Base-by-base conservation (phyloP, 345 rosid genomes). In the Bruguiera gymnorhiza region DNA sequence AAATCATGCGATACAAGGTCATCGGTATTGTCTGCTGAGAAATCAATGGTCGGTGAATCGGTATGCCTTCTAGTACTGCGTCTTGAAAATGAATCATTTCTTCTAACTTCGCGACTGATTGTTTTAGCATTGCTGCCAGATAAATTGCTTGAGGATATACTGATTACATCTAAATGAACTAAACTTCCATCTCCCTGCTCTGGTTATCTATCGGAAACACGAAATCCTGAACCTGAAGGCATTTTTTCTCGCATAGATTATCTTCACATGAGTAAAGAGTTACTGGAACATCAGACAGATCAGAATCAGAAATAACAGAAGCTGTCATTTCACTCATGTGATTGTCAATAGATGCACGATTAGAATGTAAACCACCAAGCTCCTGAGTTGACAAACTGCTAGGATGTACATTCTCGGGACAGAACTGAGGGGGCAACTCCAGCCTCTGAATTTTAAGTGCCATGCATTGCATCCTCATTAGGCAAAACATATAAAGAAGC, bases 41-140 rank as follows among this genome's bases (percentile, higher is more conserved):
- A 80, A 75, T 77, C 60, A 68, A 69, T 68, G 64, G 80, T 58
- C 20, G 86, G 82, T 62, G 83, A 71, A 70, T 82, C 91, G 63
- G 61, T 57, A 55, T 29, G 75, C 68, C 83, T 79, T 65, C 84
- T 72, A 55, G 86, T 78, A 72, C 82, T 73, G 52, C 81, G 87
- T 62, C 89, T 82, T 57, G 86, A 76, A 76, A 85, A 79, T 56
- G 87, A 86, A 79, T 85, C 88, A 68, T 77, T 82, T 74, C 89
- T 81, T 69, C 89, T 80, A 51, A 71, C 74, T 36, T 84, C 88
- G 67, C 67, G 83, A 65, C 51, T 68, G 70, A 77, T 62, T 65
- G 78, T 57, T 70, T 81, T 86, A 75, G 72, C 74, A 72, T 57
- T 80, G 67, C 70, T 62, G 52, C 71, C 63, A 48, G 90, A 79